phyloP scores from a whole-genome alignment of 2,329 filamentous ascomycete genomes.

The Fusarium transvaalense region DNA sequence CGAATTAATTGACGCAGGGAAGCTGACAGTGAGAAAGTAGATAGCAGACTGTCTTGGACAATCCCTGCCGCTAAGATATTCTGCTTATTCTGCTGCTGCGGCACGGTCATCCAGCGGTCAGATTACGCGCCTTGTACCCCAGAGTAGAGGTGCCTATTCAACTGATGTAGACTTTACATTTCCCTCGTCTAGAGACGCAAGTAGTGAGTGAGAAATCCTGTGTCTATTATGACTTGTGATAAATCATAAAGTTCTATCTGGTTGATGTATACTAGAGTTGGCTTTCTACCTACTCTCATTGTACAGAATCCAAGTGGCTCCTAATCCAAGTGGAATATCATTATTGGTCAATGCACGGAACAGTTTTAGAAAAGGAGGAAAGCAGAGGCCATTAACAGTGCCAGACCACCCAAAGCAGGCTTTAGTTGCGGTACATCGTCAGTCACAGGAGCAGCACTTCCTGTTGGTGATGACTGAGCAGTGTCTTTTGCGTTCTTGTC shows the following conservation, averaged over 20 bases:
- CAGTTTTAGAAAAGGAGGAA: background rate
- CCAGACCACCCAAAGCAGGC: background rate
- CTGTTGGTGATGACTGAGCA: background rate
- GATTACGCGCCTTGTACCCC: no score
- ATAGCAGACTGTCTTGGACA: no score
- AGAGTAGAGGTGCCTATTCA: no score
- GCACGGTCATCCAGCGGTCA: background rate
- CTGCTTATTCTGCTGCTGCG: background rate
- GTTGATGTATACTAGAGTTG: background rate
- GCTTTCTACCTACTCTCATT: background rate
- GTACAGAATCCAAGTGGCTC: no score
- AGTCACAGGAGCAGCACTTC: background rate
- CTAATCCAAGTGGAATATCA: background rate
- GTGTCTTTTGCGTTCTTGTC: background rate
- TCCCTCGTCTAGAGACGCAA: fast-evolving
- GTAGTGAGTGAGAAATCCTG: background rate
- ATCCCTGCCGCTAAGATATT: background rate
- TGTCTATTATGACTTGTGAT: background rate
- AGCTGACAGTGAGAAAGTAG: background rate
- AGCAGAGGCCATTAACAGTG: background rate
- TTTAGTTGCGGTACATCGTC: background rate
- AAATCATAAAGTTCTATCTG: background rate
- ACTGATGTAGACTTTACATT: background rate
- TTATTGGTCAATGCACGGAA: background rate
- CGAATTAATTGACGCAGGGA: background rate